Percentiles rank a stretch among this genome's conserved stretches.
Evolutionary conservation across 306 rosid species (phyloP).

Genomic region (Quercus engelmannii): DNA sequence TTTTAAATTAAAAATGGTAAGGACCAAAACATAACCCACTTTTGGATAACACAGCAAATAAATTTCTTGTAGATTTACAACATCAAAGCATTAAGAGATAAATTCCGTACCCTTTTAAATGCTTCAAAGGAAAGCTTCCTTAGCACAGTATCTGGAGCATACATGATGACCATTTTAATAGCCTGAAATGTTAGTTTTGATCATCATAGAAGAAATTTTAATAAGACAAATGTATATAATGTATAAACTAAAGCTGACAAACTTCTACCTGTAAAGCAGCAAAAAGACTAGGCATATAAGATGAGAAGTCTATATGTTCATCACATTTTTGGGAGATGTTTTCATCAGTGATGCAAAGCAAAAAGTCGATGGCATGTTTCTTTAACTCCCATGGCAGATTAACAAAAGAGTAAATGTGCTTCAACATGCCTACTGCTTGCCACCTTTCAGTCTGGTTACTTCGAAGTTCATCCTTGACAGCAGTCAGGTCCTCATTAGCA

Average conservation of each 20-base stretch:
- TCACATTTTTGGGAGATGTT: conserved; percentile 26
- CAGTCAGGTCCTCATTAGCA: conserved; percentile 49
- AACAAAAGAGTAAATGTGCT: conserved; percentile 53
- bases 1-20: background rate
- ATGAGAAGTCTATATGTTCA: conserved; percentile 39
- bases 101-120: conserved; percentile 59
- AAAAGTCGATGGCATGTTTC: conserved; percentile 61
- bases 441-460: conserved; percentile 65
- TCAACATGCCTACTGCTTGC: conserved; percentile 79
- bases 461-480: conserved; percentile 53
- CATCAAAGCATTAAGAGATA: background rate
- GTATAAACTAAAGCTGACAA: conserved; percentile 3
- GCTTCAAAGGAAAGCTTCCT: conserved; percentile 63
- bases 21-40: conserved; percentile 14
- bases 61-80: background rate
- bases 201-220: conserved; percentile 11
- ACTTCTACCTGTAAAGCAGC: conserved; percentile 70
- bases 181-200: conserved; percentile 56
- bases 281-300: conserved; percentile 56
- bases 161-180: conserved; percentile 65
- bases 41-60: background rate
- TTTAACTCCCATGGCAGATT: conserved; percentile 74
- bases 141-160: conserved; percentile 51
- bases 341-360: conserved; percentile 56
- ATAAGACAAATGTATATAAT: background rate